These are phyloP conservation scores for Dichotomopilus funicola DNA, from an alignment of 2,329 filamentous ascomycete species.

Conservation along the genomic window DNA sequence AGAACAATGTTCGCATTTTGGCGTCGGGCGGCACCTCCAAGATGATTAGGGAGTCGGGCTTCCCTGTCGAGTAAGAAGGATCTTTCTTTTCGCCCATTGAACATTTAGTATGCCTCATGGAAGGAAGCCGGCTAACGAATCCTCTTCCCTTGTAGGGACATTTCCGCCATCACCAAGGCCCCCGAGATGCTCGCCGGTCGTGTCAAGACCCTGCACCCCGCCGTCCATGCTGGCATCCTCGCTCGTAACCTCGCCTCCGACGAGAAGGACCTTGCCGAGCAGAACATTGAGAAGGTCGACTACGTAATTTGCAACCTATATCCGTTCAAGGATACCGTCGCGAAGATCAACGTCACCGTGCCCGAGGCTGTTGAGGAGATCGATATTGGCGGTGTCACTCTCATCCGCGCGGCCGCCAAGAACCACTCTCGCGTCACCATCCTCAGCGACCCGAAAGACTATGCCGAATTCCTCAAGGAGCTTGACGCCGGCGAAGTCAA, in stretches of 20 bases:
- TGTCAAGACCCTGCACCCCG: conserved; percentile 90
- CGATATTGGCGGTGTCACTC: conserved; percentile 94
- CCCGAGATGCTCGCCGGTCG: conserved; percentile 90
- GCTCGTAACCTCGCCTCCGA: conserved; percentile 91
- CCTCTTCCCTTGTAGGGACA: conserved; percentile 58
- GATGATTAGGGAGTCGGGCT: conserved; percentile 94
- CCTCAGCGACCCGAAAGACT: conserved; percentile 88
- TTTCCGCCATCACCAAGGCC: conserved; percentile 92
- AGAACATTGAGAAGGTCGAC: conserved; percentile 93
- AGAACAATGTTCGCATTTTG: conserved; percentile 85
- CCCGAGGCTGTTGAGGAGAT: conserved; percentile 97
- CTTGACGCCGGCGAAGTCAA: conserved; percentile 81
- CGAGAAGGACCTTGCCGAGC: conserved; percentile 91
- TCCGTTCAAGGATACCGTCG: conserved; percentile 97
- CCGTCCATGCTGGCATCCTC: conserved; percentile 84
- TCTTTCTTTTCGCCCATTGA: conserved; percentile 24
- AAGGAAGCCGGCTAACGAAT: conserved; percentile 3
- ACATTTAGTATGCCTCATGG: not conserved
- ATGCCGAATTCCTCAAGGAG: conserved; percentile 88
- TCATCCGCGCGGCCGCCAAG: conserved; percentile 94
- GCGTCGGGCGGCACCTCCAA: conserved; percentile 92
- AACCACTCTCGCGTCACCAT: conserved; percentile 96
- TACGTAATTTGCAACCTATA: conserved; percentile 98
- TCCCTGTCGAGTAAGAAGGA: conserved; percentile 72
- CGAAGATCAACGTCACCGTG: conserved; percentile 94